Evolutionary conservation across 139 green algal species (phyloP).

Genomic region (Closterium sp.): DNA sequence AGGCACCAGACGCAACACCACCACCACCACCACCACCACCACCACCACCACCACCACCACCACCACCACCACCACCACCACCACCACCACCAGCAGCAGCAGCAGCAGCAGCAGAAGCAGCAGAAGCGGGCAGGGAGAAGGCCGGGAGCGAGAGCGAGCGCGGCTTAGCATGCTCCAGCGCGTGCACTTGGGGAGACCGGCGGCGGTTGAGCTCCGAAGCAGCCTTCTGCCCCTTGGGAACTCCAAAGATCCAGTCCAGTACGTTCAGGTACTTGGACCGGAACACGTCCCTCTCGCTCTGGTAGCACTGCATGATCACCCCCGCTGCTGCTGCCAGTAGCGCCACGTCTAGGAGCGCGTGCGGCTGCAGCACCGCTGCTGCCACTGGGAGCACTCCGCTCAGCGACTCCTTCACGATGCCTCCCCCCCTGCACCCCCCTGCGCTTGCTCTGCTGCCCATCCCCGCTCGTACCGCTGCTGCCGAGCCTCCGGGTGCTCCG

Average conservation of each 20-base stretch:
- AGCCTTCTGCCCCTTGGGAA: neutral
- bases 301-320: constrained; percentile 90
- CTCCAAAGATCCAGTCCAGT: constrained; percentile 88
- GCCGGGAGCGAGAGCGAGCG: neutral
- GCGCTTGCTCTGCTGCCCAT: neutral
- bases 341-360: constrained; percentile 72
- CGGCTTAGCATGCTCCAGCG: neutral
- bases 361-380: constrained; percentile 10
- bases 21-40: too few species aligned
- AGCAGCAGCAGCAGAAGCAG: neutral
- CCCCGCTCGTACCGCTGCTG: neutral
- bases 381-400: neutral
- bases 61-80: too few species aligned
- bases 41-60: too few species aligned
- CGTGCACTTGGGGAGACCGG: neutral
- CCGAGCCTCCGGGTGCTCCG: too few species aligned
- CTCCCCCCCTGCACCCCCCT: neutral
- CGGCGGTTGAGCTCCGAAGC: neutral
- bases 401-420: neutral
- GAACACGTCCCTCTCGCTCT: constrained; percentile 80
- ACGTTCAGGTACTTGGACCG: constrained; percentile 87
- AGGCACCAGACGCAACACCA: too few species aligned
- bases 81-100: too few species aligned
- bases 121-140: neutral
- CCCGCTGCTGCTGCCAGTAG: constrained; percentile 73